A percentile compares a stretch with the other conserved stretches of the same genome.
Evolutionary conservation across 1,284 basidiomycete species (phyloP).

Genomic region (Ganoderma multipileum): DNA sequence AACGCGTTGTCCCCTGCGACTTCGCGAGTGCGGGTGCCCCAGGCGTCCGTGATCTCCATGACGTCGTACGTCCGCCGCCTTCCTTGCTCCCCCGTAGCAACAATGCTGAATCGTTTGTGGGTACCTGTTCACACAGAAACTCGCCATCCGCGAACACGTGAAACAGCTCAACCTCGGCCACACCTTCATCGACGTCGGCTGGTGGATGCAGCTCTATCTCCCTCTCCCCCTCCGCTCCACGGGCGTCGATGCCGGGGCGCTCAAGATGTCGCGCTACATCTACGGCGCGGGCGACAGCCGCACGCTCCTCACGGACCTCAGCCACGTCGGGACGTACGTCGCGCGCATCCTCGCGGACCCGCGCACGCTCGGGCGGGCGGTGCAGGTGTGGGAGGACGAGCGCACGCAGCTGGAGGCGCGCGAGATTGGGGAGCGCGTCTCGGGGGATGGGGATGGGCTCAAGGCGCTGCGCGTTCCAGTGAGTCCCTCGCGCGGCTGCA

Average conservation of each 20-base stretch:
- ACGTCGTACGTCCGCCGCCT: conserved; percentile 19
- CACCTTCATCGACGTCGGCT: conserved; percentile 38
- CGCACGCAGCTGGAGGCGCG: conserved; percentile 26
- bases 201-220: conserved; percentile 36
- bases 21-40: conserved; percentile 20
- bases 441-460: conserved; percentile 26
- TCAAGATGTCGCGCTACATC: conserved; percentile 4
- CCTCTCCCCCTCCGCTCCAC: conserved; percentile 13
- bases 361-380: conserved; percentile 36
- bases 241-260: not conserved
- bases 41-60: conserved; percentile 18
- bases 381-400: conserved; percentile 40
- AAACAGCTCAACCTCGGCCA: conserved; percentile 26
- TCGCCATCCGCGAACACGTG: conserved; percentile 28
- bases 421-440: conserved; percentile 25
- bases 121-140: conserved; percentile 36
- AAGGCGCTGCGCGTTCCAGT: conserved; percentile 11
- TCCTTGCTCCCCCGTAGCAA: not conserved
- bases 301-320: conserved; percentile 27
- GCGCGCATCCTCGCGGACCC: conserved; percentile 35
- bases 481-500: conserved; percentile 1
- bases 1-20: conserved; percentile 28
- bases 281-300: conserved; percentile 25
- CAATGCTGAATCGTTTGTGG: not conserved
- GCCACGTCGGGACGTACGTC: conserved; percentile 33